Base-by-base conservation (phyloP, 176 grass and related monocot species). In the Oryza australiensis region DNA sequence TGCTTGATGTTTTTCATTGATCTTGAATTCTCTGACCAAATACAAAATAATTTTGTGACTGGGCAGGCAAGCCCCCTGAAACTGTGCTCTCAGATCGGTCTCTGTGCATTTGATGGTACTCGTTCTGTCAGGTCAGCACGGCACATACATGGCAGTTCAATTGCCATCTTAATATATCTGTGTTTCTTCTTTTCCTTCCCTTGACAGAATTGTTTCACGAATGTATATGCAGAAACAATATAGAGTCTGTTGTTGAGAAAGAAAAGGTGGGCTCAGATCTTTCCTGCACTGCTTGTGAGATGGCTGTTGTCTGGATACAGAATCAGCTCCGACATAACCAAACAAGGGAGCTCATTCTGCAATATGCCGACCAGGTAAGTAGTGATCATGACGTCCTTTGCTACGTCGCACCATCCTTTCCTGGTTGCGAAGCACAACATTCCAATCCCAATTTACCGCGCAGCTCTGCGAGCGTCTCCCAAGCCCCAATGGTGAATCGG, bases 231-330 rank as follows among this genome's bases (percentile, higher is more conserved):
- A 97, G 95, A 57, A 88, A 88, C 62, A 84, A 28, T 16, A 98
- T 98, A 1, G 78, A 95, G 81, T 88, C 88, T 74, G 90, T 94
- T 51, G 76, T 93, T 32, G 86, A 98, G 34, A 86, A 87, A 57
- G 53, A 64, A 69, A 92, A 89, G 12, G 12, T 62, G 18, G 82
- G 74, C 35, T 98, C 92, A 8, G 86, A 93, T 86, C 78, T 93
- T 51, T 68, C 93, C 30, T 98, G 95, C 66, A 87, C 88, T 60
- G 90, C 92, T 16, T 98, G 95, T 88, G 92, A 98, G 88, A 95
- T 91, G 92, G 75, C 92, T 51, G 95, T 94, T 77, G 68, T 98
- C 32, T 98, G 95, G 95, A 93, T 98, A 88, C 87, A 98, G 75
- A 98, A 98, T 82, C 92, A 94, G 42, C 86, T 98, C 4, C 85